Percentiles rank a stretch among this genome's conserved stretches.
These are phyloP conservation scores for Crithidia bombi DNA, from an alignment of 208 protist species.

Conservation along the genomic window DNA sequence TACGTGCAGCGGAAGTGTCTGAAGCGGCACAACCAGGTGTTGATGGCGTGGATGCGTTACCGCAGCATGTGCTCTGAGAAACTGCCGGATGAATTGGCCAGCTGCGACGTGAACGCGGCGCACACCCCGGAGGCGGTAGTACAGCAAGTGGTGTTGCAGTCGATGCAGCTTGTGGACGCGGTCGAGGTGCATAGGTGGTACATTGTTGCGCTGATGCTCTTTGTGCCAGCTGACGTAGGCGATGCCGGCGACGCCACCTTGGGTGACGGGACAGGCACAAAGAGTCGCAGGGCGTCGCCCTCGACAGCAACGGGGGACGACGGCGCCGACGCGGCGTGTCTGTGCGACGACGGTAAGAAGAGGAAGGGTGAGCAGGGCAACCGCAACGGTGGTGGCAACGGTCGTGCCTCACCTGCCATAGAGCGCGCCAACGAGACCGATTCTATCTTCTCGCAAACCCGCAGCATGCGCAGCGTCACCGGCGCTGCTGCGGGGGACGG, in stretches of 20 bases:
- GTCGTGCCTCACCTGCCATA: neutral
- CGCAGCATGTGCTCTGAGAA: neutral
- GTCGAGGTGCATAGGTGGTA: slow-evolving; percentile 65
- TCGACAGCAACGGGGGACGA: neutral
- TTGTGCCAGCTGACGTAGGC: slow-evolving; percentile 1
- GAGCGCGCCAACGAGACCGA: slow-evolving; percentile 6
- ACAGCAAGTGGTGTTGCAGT: slow-evolving; percentile 36
- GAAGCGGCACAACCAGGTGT: slow-evolving; percentile 30
- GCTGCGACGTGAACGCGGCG: slow-evolving; percentile 23
- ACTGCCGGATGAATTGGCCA: neutral
- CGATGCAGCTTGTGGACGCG: slow-evolving; percentile 54
- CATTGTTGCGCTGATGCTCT: slow-evolving; percentile 57
- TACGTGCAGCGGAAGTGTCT: slow-evolving; percentile 19
- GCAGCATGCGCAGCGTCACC: neutral
- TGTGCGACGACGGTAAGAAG: neutral
- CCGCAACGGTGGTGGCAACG: neutral
- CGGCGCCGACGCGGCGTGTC: neutral
- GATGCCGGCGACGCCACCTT: neutral
- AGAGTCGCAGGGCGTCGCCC: neutral
- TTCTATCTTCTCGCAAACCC: slow-evolving; percentile 3
- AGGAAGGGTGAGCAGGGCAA: neutral
- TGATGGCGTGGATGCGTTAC: slow-evolving; percentile 32
- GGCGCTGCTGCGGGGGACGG: neutral
- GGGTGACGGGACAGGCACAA: neutral
- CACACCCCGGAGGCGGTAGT: slow-evolving; percentile 30